Evolutionary conservation across 2,329 filamentous ascomycete species (phyloP), one percentile per base, ranked within the genome.

Genomic region (Pestalotiopsis sp.): DNA sequence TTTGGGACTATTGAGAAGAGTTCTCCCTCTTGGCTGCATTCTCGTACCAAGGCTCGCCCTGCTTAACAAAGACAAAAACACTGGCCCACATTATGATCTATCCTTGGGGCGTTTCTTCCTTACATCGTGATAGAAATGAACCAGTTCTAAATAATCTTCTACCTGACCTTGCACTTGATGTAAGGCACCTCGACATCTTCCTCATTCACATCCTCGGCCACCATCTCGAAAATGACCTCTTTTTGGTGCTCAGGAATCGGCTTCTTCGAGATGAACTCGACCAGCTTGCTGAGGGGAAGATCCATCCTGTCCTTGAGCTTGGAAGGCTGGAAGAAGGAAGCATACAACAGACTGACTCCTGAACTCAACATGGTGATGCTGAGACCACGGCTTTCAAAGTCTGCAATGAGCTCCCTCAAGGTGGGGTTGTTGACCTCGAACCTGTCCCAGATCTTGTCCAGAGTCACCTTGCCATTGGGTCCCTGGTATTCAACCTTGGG

Each of bases 171-270:
- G 73, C 97, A 90, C 90, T 95, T 97, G 76, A 98, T 93, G 80
- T 97, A 98, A 3, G 96, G 96, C 73, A 98, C 92, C 82, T 99
- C 96, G 1, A 98, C 95, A 79, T 99, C 96, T 82, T 98, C 94
- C 71, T 93, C 95, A 3, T 90, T 91, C 77, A 89, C 84, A 77
- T 98, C 96, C 79, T 98, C 95, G 0, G 92, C 93, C 6, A 96
- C 97, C 73, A 98, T 92, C 84, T 98, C 96, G 77, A 98, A 97
- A 75, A 98, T 98, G 71, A 98, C 89, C 76, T 97, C 95, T 86
- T 93, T 96, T 84, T 97, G 94, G 79, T 98, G 95, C 3, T 89
- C 88, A 0, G 96, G 95, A 68, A 99, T 92, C 2, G 91, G 87
- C 85, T 97, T 98, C 87, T 95, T 97, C 70, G 93, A 97, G 71